phyloP scores from a whole-genome alignment of 106 monocot genomes.

The Dioscorea dumetorum region DNA sequence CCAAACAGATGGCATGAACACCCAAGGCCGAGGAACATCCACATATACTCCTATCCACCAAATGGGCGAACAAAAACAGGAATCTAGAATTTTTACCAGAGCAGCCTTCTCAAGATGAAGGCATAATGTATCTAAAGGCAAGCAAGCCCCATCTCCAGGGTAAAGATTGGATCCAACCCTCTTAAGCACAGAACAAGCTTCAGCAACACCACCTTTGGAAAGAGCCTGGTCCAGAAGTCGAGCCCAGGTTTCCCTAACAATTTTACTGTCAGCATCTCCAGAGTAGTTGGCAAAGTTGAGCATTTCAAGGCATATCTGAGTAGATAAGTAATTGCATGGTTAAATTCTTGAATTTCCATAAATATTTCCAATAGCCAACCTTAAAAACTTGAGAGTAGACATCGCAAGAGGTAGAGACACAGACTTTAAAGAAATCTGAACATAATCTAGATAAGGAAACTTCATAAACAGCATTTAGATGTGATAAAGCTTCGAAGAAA shows the following conservation, averaged over 20 bases:
- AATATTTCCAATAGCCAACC: neutral
- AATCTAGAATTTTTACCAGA: slow-evolving; percentile 36
- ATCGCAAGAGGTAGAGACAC: too few relatives aligned
- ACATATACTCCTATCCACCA: too few relatives aligned
- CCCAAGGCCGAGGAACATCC: too few relatives aligned
- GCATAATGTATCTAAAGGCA: slow-evolving; percentile 84
- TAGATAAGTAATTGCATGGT: neutral
- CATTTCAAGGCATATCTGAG: slow-evolving; percentile 93
- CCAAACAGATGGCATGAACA: too few relatives aligned
- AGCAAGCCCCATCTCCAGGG: slow-evolving; percentile 75
- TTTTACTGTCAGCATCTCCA: slow-evolving; percentile 83
- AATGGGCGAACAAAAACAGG: neutral
- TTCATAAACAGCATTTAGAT: too few relatives aligned
- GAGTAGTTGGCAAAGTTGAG: slow-evolving; percentile 96
- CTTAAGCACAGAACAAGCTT: slow-evolving; percentile 85
- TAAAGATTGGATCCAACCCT: slow-evolving; percentile 86
- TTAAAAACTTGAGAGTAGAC: too few relatives aligned
- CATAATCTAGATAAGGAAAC: too few relatives aligned
- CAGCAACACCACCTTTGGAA: slow-evolving; percentile 82
- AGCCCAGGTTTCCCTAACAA: slow-evolving; percentile 92
- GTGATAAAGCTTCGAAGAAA: too few relatives aligned
- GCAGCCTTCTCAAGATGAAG: slow-evolving; percentile 98
- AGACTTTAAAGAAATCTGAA: too few relatives aligned
- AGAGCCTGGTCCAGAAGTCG: slow-evolving; percentile 92
- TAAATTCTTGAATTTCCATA: neutral